Evolutionary conservation across 1,139 yeast species (phyloP).

Genomic region (Lodderomyces beijingensis): DNA sequence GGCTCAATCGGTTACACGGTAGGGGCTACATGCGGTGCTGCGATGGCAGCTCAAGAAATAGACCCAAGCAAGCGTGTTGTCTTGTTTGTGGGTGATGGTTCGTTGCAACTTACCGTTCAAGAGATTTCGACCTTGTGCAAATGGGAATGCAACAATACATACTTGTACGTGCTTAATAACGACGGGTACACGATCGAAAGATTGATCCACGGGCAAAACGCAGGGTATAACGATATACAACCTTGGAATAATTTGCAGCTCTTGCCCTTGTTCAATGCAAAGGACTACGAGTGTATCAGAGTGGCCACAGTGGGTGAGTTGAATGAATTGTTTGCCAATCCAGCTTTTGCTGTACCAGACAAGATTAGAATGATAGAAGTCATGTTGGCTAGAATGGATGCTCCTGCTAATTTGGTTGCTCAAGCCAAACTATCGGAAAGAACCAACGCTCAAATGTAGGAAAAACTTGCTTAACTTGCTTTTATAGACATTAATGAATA

Average conservation of each 20-base stretch:
- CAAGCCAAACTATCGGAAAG: constrained; percentile 78
- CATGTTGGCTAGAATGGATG: constrained; percentile 80
- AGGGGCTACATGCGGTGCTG: constrained; percentile 84
- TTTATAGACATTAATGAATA: too few relatives aligned
- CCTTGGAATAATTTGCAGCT: constrained; percentile 74
- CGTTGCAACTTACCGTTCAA: constrained; percentile 83
- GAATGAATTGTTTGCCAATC: constrained; percentile 51
- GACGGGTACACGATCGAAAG: constrained; percentile 90
- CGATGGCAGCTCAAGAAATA: constrained; percentile 75
- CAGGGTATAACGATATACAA: constrained; percentile 77
- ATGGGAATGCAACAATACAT: constrained; percentile 32
- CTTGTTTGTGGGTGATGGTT: constrained; percentile 87
- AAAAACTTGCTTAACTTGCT: too few relatives aligned
- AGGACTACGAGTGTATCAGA: constrained; percentile 51
- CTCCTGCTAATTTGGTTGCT: constrained; percentile 62
- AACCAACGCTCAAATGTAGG: constrained; percentile 41
- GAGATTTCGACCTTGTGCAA: constrained; percentile 81
- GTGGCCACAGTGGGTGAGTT: constrained; percentile 66
- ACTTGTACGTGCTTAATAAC: constrained; percentile 77
- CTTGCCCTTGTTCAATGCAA: constrained; percentile 72
- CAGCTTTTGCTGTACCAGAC: constrained; percentile 54
- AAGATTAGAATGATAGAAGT: constrained; percentile 78
- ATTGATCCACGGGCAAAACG: constrained; percentile 77
- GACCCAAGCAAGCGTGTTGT: constrained; percentile 70
- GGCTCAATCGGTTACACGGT: constrained; percentile 89